phyloP scores from a whole-genome alignment of 2,329 filamentous ascomycete genomes.

The Dothidotthia symphoricarpi region DNA sequence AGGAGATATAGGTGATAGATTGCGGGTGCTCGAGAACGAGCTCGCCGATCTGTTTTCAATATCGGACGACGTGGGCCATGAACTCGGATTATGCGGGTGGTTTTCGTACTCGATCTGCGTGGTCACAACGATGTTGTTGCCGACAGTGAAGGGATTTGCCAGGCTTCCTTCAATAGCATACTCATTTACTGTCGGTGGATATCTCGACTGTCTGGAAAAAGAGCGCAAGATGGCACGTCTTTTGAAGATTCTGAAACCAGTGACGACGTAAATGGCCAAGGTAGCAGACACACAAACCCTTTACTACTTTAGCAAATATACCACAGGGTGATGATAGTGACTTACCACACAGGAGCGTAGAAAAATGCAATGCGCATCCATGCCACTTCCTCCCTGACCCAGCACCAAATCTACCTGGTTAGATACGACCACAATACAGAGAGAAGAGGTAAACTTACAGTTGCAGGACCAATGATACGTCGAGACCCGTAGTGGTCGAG shows the following conservation, averaged over 20 bases:
- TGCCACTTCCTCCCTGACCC: constrained; percentile 67
- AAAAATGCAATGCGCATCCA: constrained; percentile 71
- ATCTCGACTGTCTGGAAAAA: constrained; percentile 15
- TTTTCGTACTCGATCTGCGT: constrained; percentile 63
- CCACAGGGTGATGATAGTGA: background rate
- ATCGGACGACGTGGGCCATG: constrained; percentile 4
- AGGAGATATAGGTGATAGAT: constrained; percentile 4
- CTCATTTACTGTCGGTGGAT: constrained; percentile 2
- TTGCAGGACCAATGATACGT: constrained; percentile 70
- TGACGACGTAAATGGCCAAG: constrained; percentile 63
- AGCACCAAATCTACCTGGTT: constrained; percentile 69
- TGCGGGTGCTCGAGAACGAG: constrained; percentile 31
- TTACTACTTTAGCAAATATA: constrained; percentile 8
- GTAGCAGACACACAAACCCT: constrained; percentile 59
- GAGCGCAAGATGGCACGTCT: constrained; percentile 57
- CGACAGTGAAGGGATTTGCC: constrained; percentile 47
- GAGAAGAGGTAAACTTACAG: constrained; percentile 41
- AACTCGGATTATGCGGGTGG: constrained; percentile 46
- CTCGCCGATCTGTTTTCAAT: constrained; percentile 24
- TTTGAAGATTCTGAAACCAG: constrained; percentile 66
- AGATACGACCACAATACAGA: background rate
- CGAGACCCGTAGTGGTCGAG: constrained; percentile 54
- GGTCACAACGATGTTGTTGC: constrained; percentile 48
- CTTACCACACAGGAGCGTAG: constrained; percentile 69
- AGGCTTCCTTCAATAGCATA: constrained; percentile 16